A percentile compares a stretch with the other conserved stretches of the same genome.
phyloP scores from a whole-genome alignment of 2,329 filamentous ascomycete species.

The Macroventuria anomochaeta region DNA sequence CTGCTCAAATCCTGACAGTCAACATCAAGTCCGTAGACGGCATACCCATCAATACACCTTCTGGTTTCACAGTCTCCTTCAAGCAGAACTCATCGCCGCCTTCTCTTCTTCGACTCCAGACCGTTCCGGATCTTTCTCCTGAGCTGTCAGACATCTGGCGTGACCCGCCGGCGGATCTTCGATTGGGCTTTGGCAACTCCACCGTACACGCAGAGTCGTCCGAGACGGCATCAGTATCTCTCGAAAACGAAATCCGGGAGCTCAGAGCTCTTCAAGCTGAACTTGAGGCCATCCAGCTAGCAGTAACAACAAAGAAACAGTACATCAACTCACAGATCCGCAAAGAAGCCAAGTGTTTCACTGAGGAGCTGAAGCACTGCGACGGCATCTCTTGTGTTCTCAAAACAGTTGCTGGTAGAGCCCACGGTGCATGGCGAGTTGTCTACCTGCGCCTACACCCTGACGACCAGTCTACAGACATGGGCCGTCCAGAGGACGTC shows the following conservation, averaged over 20 bases:
- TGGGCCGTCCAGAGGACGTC: conserved; percentile 36
- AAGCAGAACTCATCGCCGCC: conserved; percentile 47
- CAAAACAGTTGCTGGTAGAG: conserved; percentile 48
- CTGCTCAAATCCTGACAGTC: conserved; percentile 49
- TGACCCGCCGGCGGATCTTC: conserved; percentile 44
- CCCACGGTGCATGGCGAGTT: conserved; percentile 43
- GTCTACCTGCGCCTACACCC: conserved; percentile 40
- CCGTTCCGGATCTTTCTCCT: conserved; percentile 38
- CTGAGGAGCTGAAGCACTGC: conserved; percentile 52
- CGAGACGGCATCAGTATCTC: conserved; percentile 14
- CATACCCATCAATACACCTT: conserved; percentile 34
- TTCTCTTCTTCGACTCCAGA: conserved; percentile 46
- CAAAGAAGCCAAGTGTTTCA: conserved; percentile 42
- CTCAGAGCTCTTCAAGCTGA: conserved; percentile 50
- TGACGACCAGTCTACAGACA: conserved; percentile 26
- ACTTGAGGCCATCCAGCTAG: conserved; percentile 46
- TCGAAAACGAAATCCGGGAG: conserved; percentile 52
- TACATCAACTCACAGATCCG: conserved; percentile 41
- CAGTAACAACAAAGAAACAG: conserved; percentile 47
- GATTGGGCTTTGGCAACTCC: conserved; percentile 31
- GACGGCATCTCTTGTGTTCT: conserved; percentile 53
- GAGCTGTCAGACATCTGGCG: conserved; percentile 47
- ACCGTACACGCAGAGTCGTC: conserved; percentile 12
- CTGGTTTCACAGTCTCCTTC: conserved; percentile 51
- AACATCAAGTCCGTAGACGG: conserved; percentile 50